Base-by-base conservation (phyloP, 345 rosid species). In the Geranium rotundifolium region DNA sequence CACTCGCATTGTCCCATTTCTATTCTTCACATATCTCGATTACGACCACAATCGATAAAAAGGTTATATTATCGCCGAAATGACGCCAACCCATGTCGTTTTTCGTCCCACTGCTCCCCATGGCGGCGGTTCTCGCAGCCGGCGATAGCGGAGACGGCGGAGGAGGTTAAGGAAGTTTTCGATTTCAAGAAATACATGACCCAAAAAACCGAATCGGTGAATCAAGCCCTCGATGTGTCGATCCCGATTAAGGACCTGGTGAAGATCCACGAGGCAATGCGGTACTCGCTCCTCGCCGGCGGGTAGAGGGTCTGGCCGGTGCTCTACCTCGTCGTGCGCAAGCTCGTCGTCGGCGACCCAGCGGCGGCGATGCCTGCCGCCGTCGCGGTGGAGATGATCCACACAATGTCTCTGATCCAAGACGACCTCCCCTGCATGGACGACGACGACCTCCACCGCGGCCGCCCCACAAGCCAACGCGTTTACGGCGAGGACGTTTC, bases 361-460 rank as follows among this genome's bases (percentile, higher is more conserved):
- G 86, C 19, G 95, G 97, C 0, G 97, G 97, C 2, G 19, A 62
- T 93, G 95, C 91, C 95, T 0, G 83, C 92, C 0, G 95, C 99
- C 41, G 88, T 96, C 46, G 97, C 91, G 14, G 83, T 90, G 12
- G 96, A 93, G 60, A 93, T 90, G 97, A 82, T 90, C 63, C 97
- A 90, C 66, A 86, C 97, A 67, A 93, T 93, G 97, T 93, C 97
- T 0, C 73, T 93, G 7, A 90, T 93, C 60, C 99, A 93, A 52
- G 99, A 93, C 61, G 99, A 93, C 56, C 77, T 93, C 6, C 97
- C 99, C 31, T 87, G 95, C 56, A 93, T 90, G 97, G 97, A 93
- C 20, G 83, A 93, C 80, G 97, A 90, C 69, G 95, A 87, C 57
- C 84, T 90, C 69, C 97, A 97, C 71, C 93, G 97, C 99, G 4